Conservation (phyloP, 805 yeast species). For the Yarrowia hollandica region DNA sequence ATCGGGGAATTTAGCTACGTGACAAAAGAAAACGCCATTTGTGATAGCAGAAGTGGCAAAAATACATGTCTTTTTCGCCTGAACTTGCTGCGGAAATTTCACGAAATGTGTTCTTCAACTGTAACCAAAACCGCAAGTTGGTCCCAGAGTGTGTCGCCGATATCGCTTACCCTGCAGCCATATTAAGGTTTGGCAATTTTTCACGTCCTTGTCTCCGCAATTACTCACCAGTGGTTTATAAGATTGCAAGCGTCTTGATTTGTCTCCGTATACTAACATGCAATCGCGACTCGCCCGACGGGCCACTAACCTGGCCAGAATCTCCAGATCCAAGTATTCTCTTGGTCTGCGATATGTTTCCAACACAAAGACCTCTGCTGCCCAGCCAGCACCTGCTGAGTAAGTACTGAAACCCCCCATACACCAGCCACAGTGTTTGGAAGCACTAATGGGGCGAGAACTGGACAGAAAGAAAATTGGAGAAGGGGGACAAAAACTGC, state of each 20-base stretch:
- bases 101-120: too few relatives aligned
- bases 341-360: slow-evolving; percentile 29
- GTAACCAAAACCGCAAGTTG: too few relatives aligned
- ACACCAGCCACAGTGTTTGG: neutral
- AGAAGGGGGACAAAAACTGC: neutral
- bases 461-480: neutral
- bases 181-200: slow-evolving; percentile 26
- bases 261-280: slow-evolving; percentile 28
- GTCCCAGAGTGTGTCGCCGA: slow-evolving; percentile 4
- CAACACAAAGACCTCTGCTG: slow-evolving; percentile 7
- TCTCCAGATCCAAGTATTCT: slow-evolving; percentile 26
- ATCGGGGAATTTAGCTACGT: slow-evolving; percentile 14
- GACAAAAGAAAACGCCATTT: too few relatives aligned
- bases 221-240: slow-evolving; percentile 27
- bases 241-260: slow-evolving; percentile 26
- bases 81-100: too few relatives aligned
- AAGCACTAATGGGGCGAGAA: slow-evolving; percentile 8
- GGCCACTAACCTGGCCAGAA: slow-evolving; percentile 28
- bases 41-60: too few relatives aligned
- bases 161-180: slow-evolving; percentile 29
- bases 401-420: neutral
- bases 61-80: too few relatives aligned
- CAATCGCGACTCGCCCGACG: slow-evolving; percentile 29
- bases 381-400: slow-evolving; percentile 28
- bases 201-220: slow-evolving; percentile 29